These are phyloP conservation scores for Gamarada debralockiae DNA, from an alignment of 495 filamentous ascomycete species.

Conservation along the genomic window DNA sequence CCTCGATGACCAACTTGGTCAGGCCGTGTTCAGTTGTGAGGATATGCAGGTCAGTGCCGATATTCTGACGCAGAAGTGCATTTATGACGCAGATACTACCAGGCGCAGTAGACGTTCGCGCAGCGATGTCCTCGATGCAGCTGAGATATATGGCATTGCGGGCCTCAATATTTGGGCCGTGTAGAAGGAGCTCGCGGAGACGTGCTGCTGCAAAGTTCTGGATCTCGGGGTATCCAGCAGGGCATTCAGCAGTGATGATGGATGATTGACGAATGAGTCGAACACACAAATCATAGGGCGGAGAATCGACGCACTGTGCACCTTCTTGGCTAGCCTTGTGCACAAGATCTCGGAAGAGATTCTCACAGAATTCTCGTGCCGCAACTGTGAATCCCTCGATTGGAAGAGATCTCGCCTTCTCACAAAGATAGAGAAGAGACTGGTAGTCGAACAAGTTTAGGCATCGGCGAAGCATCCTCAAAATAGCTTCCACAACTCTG, in stretches of 20 bases:
- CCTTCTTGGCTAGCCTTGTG: constrained; percentile 5
- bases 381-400: constrained; percentile 50
- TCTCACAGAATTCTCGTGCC: constrained; percentile 50
- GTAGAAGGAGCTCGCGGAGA: constrained; percentile 24
- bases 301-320: constrained; percentile 23
- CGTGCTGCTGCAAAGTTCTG: constrained; percentile 52
- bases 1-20: constrained; percentile 41
- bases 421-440: constrained; percentile 64
- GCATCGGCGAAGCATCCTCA: constrained; percentile 70
- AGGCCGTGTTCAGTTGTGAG: constrained; percentile 41
- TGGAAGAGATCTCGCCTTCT: constrained; percentile 68
- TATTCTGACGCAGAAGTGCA: constrained; percentile 45
- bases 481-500: constrained; percentile 72
- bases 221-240: constrained; percentile 38
- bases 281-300: constrained; percentile 55
- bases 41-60: constrained; percentile 29
- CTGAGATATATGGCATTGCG: constrained; percentile 51
- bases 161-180: constrained; percentile 44
- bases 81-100: constrained; percentile 72
- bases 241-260: constrained; percentile 34
- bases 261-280: constrained; percentile 66
- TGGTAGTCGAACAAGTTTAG: constrained; percentile 53
- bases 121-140: constrained; percentile 56
- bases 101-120: constrained; percentile 48
- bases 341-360: constrained; percentile 24